A percentile compares a stretch with the other conserved stretches of the same genome.
phyloP scores from a whole-genome alignment of 75 land plant genomes.

The Ceratopteris richardii region DNA sequence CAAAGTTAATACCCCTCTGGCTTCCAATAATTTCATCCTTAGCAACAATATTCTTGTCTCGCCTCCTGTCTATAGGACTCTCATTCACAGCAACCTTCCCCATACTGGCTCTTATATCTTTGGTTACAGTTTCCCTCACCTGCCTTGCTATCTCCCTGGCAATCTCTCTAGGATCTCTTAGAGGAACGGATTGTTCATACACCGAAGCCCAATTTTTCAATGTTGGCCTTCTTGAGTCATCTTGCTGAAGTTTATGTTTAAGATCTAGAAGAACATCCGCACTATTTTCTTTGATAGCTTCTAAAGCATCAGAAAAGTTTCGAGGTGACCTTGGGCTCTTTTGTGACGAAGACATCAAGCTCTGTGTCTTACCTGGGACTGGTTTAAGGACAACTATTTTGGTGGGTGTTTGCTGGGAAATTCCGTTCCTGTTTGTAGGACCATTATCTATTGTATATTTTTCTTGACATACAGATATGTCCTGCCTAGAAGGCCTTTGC shows the following conservation, averaged over 20 bases:
- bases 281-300: conserved; percentile 17
- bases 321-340: conserved; percentile 17
- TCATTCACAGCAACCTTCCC: background rate
- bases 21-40: too few relatives aligned
- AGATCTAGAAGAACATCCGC: conserved; percentile 8
- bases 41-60: too few relatives aligned
- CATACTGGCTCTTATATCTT: conserved; percentile 12
- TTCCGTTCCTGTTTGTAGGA: too few relatives aligned
- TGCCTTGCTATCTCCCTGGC: conserved; percentile 48
- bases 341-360: conserved; percentile 23
- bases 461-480: too few relatives aligned
- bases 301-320: conserved; percentile 12
- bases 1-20: too few relatives aligned
- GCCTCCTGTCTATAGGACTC: too few relatives aligned
- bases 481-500: too few relatives aligned
- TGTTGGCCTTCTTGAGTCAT: conserved; percentile 6
- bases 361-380: conserved; percentile 36
- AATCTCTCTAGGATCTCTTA: conserved; percentile 39
- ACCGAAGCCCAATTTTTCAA: conserved; percentile 1
- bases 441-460: too few relatives aligned
- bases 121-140: conserved; percentile 38
- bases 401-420: conserved; percentile 33
- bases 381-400: conserved; percentile 82
- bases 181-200: background rate
- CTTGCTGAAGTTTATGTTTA: conserved; percentile 9